Percentiles rank a stretch among this genome's conserved stretches.
Evolutionary conservation across 1,284 basidiomycete genomes (phyloP).

Genomic region (Lignosus rhinocerotis): DNA sequence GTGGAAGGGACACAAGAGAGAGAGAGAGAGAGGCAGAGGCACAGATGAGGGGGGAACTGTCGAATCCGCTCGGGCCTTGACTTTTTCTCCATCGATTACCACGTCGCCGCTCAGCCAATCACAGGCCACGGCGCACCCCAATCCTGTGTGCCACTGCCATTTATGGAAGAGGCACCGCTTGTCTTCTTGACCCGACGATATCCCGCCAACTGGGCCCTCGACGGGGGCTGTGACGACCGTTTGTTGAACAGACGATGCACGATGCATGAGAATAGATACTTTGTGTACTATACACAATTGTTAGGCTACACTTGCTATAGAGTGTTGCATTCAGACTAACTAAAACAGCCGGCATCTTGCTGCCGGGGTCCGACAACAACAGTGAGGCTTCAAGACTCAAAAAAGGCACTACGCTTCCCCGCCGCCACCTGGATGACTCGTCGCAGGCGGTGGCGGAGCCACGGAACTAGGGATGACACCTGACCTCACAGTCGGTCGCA

Average conservation of each 20-base stretch:
- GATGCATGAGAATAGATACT: neutral
- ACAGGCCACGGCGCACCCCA: conserved; percentile 18
- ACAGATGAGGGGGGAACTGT: conserved; percentile 1
- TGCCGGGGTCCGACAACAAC: too few species aligned
- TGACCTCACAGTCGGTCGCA: conserved; percentile 11
- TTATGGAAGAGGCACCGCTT: conserved; percentile 4
- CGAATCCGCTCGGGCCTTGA: conserved; percentile 5
- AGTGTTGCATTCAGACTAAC: too few species aligned
- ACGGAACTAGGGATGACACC: conserved; percentile 4
- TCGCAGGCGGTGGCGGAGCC: conserved; percentile 13
- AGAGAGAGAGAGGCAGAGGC: conserved; percentile 1
- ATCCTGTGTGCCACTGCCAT: conserved; percentile 8
- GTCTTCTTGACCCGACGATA: conserved; percentile 7
- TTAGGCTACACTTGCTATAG: neutral
- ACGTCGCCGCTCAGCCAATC: conserved; percentile 16
- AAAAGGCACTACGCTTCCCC: neutral
- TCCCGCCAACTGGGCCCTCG: neutral
- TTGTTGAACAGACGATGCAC: too few species aligned
- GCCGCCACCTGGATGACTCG: conserved; percentile 1
- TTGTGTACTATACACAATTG: neutral
- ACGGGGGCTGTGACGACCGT: neutral
- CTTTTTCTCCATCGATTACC: conserved; percentile 29
- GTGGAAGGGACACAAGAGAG: neutral
- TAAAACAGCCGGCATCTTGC: neutral
- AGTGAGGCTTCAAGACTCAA: neutral